Percentiles rank a stretch among this genome's conserved stretches.
phyloP scores from a whole-genome alignment of 352 stramenopile species.

The Plasmopara halstedii region DNA sequence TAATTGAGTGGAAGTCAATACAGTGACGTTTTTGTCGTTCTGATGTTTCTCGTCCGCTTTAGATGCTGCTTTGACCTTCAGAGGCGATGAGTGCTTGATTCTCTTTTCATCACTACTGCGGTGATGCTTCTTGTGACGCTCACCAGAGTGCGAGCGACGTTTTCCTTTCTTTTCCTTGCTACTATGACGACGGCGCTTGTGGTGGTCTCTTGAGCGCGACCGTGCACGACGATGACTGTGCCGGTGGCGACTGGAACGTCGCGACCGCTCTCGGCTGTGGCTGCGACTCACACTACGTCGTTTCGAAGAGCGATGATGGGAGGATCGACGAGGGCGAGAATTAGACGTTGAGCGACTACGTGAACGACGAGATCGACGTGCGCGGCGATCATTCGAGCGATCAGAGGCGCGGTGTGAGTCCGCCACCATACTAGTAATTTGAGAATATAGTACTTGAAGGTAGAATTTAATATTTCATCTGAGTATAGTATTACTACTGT shows the following conservation, averaged over 20 bases:
- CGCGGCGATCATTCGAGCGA: constrained; percentile 3
- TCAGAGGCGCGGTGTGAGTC: background rate
- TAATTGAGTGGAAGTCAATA: background rate
- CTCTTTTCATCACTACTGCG: too few relatives aligned
- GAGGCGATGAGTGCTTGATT: too few relatives aligned
- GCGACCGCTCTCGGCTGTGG: constrained; percentile 22
- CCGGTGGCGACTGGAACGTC: constrained; percentile 13
- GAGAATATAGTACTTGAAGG: background rate
- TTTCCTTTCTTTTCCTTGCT: constrained; percentile 7
- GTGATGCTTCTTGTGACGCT: too few relatives aligned
- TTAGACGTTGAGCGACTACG: constrained; percentile 6
- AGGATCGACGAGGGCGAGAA: constrained; percentile 12
- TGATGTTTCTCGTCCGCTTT: constrained; percentile 6
- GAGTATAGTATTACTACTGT: too few relatives aligned
- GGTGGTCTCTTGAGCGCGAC: constrained; percentile 19
- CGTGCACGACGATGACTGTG: constrained; percentile 14
- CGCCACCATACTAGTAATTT: background rate
- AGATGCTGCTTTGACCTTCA: constrained; percentile 5
- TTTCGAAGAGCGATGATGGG: constrained; percentile 14
- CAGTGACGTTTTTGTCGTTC: background rate
- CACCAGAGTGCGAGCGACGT: constrained; percentile 3
- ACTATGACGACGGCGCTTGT: constrained; percentile 13
- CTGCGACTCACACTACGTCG: constrained; percentile 17
- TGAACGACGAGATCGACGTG: constrained; percentile 6
- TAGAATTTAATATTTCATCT: too few relatives aligned